Evolutionary conservation across 768 basidiomycete genomes (phyloP).

Genomic region (Podaxis mareebaensis): DNA sequence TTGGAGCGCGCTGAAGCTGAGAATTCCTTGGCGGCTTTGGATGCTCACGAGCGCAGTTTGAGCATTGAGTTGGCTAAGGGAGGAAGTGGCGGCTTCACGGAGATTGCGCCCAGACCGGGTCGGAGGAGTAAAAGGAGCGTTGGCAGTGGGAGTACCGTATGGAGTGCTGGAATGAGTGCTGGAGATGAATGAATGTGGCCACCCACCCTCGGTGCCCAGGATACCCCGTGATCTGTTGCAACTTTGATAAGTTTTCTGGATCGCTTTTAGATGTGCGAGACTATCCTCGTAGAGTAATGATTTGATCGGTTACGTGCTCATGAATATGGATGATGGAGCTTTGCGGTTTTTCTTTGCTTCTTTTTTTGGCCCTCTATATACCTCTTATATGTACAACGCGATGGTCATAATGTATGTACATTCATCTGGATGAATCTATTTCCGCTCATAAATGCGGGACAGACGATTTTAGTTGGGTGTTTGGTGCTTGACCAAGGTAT

Average conservation of each 20-base stretch:
- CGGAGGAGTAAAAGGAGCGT: slow-evolving; percentile 61
- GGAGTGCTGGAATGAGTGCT: slow-evolving; percentile 83
- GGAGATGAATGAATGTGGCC: slow-evolving; percentile 37
- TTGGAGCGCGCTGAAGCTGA: slow-evolving; percentile 80
- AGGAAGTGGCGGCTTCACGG: slow-evolving; percentile 73
- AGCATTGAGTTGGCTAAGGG: slow-evolving; percentile 80
- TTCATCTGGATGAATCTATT: background rate
- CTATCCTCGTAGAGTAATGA: background rate
- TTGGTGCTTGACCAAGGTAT: slow-evolving; percentile 65
- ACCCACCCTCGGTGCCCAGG: background rate
- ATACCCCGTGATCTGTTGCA: background rate
- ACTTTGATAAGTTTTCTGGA: background rate
- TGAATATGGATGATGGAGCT: background rate
- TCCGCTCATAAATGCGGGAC: background rate
- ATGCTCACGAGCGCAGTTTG: slow-evolving; percentile 73
- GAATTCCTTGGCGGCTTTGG: slow-evolving; percentile 73
- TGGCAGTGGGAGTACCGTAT: slow-evolving; percentile 76
- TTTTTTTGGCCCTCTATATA: background rate
- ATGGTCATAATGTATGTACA: slow-evolving; percentile 9
- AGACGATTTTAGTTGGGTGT: slow-evolving; percentile 4
- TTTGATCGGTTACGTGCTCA: background rate
- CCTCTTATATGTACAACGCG: slow-evolving; percentile 13
- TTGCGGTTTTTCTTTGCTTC: background rate
- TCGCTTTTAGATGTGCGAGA: slow-evolving; percentile 1
- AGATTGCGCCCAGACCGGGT: slow-evolving; percentile 58